These are phyloP conservation scores for Eleusine coracana DNA, from an alignment of 176 grass and related monocot species.

Conservation along the genomic window DNA sequence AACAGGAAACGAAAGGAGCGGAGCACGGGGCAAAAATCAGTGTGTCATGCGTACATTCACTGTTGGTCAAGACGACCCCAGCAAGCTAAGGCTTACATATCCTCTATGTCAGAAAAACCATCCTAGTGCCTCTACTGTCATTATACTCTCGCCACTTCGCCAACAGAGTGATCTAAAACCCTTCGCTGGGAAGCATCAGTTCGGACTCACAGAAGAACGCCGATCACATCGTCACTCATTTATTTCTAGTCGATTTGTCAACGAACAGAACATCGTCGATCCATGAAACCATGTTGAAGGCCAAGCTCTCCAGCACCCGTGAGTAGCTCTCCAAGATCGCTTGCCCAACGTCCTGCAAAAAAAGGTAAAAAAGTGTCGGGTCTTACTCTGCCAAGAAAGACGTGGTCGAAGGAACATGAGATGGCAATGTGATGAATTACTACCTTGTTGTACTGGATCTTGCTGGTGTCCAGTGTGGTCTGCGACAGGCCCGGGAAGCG, in stretches of 20 bases:
- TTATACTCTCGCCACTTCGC: slow-evolving; percentile 27
- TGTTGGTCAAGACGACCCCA: slow-evolving; percentile 31
- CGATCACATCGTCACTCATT: slow-evolving; percentile 22
- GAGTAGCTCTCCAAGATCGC: slow-evolving; percentile 98
- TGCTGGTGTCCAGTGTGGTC: slow-evolving; percentile 96
- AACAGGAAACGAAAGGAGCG: not conserved
- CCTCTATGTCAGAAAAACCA: slow-evolving; percentile 48
- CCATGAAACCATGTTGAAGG: slow-evolving; percentile 94
- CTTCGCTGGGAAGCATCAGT: slow-evolving; percentile 37
- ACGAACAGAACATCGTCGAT: slow-evolving; percentile 85
- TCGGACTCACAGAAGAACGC: not conserved
- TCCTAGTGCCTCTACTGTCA: slow-evolving; percentile 36
- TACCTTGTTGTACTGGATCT: slow-evolving; percentile 99
- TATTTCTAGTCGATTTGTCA: slow-evolving; percentile 61
- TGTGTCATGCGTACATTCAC: slow-evolving; percentile 6
- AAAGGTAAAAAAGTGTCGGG: not conserved
- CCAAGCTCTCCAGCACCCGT: slow-evolving; percentile 91
- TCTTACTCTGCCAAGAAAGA: not conserved
- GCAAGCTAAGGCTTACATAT: slow-evolving; percentile 37
- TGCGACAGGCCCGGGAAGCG: slow-evolving; percentile 83
- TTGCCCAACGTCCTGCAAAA: slow-evolving; percentile 82
- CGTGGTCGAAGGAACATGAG: not conserved
- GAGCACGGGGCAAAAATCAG: not conserved
- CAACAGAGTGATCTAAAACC: slow-evolving; percentile 28
- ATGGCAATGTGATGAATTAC: not conserved